Percentiles rank a stretch among this genome's conserved stretches.
phyloP scores from a whole-genome alignment of 345 rosid species.

The Linum usitatissimum region DNA sequence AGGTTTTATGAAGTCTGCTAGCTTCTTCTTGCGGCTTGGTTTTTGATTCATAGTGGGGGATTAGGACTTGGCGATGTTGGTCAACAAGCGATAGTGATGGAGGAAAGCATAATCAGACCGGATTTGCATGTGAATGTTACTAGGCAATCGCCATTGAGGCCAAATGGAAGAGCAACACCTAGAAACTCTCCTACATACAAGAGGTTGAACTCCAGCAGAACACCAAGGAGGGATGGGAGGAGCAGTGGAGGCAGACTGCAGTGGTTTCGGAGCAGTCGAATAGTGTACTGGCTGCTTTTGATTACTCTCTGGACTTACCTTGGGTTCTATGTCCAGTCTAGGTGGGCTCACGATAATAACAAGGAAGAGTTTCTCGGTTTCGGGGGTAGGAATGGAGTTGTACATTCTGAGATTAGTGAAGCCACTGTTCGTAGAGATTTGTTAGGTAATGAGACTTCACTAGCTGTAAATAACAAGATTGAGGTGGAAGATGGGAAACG shows the following conservation, averaged over 20 bases:
- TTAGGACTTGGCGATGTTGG: conserved; percentile 6
- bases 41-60: conserved; percentile 8
- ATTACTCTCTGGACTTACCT: conserved; percentile 96
- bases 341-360: conserved; percentile 92
- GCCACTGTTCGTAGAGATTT: conserved; percentile 29
- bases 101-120: conserved; percentile 35
- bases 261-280: conserved; percentile 69
- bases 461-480: conserved; percentile 26
- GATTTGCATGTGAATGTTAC: conserved; percentile 33
- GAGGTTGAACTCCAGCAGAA: conserved; percentile 56
- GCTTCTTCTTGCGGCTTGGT: not conserved
- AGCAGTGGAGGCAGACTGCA: conserved; percentile 38
- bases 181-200: conserved; percentile 55
- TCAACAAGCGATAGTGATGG: conserved; percentile 33
- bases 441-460: conserved; percentile 40
- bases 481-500: conserved; percentile 30
- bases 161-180: conserved; percentile 60
- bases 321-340: conserved; percentile 87
- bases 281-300: conserved; percentile 85
- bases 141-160: conserved; percentile 42
- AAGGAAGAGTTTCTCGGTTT: conserved; percentile 60
- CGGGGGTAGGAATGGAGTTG: conserved; percentile 32
- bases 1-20: not conserved
- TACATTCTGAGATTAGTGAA: conserved; percentile 21
- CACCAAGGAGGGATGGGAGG: conserved; percentile 78